Percentiles rank a stretch among this genome's conserved stretches.
phyloP scores from a whole-genome alignment of 202 grass and related monocot genomes.

The Hordeum pubiflorum region DNA sequence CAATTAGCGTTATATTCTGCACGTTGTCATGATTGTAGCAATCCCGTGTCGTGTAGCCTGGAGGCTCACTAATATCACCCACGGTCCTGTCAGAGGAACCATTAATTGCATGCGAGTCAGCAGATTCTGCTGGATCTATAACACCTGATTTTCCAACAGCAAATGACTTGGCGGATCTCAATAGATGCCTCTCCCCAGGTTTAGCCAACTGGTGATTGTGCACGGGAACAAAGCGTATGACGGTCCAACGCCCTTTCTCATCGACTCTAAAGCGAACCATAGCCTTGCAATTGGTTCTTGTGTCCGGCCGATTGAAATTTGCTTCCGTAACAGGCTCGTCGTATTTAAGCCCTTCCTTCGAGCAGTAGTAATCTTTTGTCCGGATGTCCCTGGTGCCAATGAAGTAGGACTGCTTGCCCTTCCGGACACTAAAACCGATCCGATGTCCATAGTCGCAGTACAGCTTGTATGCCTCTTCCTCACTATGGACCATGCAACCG shows the following conservation, averaged over 20 bases:
- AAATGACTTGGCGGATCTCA: conserved; percentile 65
- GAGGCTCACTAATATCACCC: conserved; percentile 37
- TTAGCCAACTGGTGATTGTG: conserved; percentile 78
- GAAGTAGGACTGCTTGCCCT: conserved; percentile 85
- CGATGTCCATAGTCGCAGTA: conserved; percentile 85
- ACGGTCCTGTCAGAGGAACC: conserved; percentile 26
- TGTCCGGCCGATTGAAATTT: conserved; percentile 68
- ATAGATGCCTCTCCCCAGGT: conserved; percentile 62
- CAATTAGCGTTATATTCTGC: conserved; percentile 48
- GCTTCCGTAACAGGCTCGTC: conserved; percentile 79
- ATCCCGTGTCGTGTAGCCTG: conserved; percentile 57
- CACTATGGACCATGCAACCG: conserved; percentile 59
- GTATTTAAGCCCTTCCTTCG: conserved; percentile 78
- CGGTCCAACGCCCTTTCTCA: conserved; percentile 57
- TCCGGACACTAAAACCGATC: conserved; percentile 74
- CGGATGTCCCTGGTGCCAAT: conserved; percentile 74
- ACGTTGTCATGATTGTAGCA: conserved; percentile 61
- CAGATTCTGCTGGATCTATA: conserved; percentile 43
- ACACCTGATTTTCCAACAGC: conserved; percentile 66
- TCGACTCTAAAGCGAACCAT: conserved; percentile 84
- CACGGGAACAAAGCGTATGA: conserved; percentile 60
- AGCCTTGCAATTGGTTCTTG: conserved; percentile 80
- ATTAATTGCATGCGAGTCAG: conserved; percentile 24
- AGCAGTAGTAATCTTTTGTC: conserved; percentile 90
- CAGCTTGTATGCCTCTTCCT: conserved; percentile 76